These are phyloP conservation scores for Ascomycota sp. DNA, from an alignment of 2,329 filamentous ascomycete genomes.

Conservation along the genomic window DNA sequence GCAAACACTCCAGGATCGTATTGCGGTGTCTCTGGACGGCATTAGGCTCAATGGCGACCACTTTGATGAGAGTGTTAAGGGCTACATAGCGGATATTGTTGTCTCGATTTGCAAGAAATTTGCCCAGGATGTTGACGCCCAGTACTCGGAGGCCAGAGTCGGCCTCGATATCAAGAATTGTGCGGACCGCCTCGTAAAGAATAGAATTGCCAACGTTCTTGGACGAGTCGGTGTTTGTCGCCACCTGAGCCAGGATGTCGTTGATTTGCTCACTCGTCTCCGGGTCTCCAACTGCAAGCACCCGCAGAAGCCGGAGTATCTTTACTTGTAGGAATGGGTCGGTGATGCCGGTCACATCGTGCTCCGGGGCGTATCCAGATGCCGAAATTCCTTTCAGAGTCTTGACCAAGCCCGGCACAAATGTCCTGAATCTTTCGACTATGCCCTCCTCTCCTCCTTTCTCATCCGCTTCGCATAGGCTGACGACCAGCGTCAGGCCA, in stretches of 20 bases:
- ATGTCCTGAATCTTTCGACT: slow-evolving; percentile 71
- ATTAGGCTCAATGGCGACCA: slow-evolving; percentile 92
- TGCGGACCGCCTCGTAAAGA: slow-evolving; percentile 87
- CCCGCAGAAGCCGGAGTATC: slow-evolving; percentile 65
- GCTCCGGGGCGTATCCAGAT: slow-evolving; percentile 89
- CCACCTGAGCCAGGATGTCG: slow-evolving; percentile 90
- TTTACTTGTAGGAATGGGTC: slow-evolving; percentile 97
- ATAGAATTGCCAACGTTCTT: slow-evolving; percentile 99
- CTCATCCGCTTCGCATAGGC: slow-evolving; percentile 74
- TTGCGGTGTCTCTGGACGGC: slow-evolving; percentile 92
- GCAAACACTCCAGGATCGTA: slow-evolving; percentile 85
- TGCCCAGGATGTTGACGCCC: slow-evolving; percentile 93
- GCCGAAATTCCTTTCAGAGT: slow-evolving; percentile 81
- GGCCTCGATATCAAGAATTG: slow-evolving; percentile 92
- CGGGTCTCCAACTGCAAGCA: slow-evolving; percentile 66
- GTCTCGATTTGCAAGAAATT: slow-evolving; percentile 93
- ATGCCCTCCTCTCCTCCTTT: slow-evolving; percentile 78
- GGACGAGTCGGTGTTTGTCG: slow-evolving; percentile 89
- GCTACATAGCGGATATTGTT: slow-evolving; percentile 99
- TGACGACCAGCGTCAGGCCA: slow-evolving; percentile 73
- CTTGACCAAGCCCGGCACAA: slow-evolving; percentile 68
- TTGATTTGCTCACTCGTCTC: slow-evolving; percentile 93
- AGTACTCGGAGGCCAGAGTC: slow-evolving; percentile 85
- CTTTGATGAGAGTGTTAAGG: slow-evolving; percentile 89
- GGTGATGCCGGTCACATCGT: slow-evolving; percentile 93